Conservation (phyloP, 2,329 filamentous ascomycete species). For the Trichoderma simmonsii region DNA sequence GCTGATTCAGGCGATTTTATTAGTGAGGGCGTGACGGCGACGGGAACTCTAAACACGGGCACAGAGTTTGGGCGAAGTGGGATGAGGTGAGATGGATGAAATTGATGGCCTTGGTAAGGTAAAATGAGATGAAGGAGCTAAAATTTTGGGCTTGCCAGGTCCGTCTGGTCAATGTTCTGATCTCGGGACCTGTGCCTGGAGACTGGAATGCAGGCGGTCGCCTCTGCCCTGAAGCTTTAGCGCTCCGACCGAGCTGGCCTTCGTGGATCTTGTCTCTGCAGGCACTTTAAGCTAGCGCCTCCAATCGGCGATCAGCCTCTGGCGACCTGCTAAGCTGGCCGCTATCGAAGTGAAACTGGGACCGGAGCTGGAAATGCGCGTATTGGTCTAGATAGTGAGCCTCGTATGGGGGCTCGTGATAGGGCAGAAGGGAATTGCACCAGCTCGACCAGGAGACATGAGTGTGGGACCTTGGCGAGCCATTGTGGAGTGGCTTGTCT, state of each 20-base stretch:
- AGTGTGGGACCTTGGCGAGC: background rate
- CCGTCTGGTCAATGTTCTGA: too few relatives aligned
- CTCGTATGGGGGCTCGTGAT: background rate
- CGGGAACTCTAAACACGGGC: background rate
- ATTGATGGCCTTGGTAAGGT: background rate
- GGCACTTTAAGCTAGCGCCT: slow-evolving; percentile 14
- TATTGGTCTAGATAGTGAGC: background rate
- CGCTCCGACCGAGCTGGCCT: background rate
- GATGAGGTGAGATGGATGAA: background rate
- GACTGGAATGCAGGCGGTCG: background rate
- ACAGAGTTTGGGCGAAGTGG: background rate
- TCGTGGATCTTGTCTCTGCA: slow-evolving; percentile 13
- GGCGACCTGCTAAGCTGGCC: background rate
- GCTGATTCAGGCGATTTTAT: background rate
- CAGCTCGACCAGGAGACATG: background rate
- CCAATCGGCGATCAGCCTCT: slow-evolving; percentile 2
- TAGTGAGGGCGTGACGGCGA: background rate
- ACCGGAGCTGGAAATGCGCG: background rate
- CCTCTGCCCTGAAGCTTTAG: background rate
- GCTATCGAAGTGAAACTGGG: background rate
- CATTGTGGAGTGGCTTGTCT: background rate
- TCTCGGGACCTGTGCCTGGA: background rate
- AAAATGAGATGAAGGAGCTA: background rate
- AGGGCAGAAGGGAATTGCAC: background rate
- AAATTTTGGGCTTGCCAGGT: background rate